Base-by-base conservation (phyloP, 2,329 filamentous ascomycete species). In the Coniosporium tulheliwenetii region DNA sequence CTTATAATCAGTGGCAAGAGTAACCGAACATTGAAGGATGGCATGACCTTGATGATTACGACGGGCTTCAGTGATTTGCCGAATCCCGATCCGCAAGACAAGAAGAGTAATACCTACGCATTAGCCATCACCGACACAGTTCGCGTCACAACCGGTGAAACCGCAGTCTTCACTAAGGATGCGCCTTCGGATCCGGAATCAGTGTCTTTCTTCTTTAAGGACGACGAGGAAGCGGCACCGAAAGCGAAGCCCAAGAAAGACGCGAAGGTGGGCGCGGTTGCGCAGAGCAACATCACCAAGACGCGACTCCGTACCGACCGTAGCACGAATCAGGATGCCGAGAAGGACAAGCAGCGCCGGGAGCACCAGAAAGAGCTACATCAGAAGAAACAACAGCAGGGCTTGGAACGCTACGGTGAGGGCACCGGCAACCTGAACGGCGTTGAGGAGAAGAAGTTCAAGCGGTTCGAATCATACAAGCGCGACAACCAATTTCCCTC, bases 381-480 rank as follows among this genome's bases (percentile, higher is more conserved):
- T 5, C 53, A 67, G 12, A 94, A 89, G 69, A 96, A 95, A 64
- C 87, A 93, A 52, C 79, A 80, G 50, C 83, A 94, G 52, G 91
- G 91, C 40, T 63, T 94, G 16, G 81, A 79, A 13, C 75, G 85
- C 47, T 98, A 93, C 57, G 77, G 85, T 35, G 85, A 93, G 54
- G 83, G 84, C 1, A 87, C 82, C 0, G 81, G 79, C 43, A 85
- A 81, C 43, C 71, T 89, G 47, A 91, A 94, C 53, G 91, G 89
- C 30, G 79, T 79, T n/a, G 81, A 91, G 49, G 81, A 93, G 59
- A 96, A 96, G 71, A 93, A 89, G 64, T 96, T 98, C 70, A 96
- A 96, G 68, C 84, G 86, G 42, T 98, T 96, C 56, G 91, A 98
- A 61, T 98, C 91, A 0, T 98, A 98, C 67, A 98, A 96, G 69